Conservation (phyloP, 305 asterid genomes). For the Fraxinus ornus region DNA sequence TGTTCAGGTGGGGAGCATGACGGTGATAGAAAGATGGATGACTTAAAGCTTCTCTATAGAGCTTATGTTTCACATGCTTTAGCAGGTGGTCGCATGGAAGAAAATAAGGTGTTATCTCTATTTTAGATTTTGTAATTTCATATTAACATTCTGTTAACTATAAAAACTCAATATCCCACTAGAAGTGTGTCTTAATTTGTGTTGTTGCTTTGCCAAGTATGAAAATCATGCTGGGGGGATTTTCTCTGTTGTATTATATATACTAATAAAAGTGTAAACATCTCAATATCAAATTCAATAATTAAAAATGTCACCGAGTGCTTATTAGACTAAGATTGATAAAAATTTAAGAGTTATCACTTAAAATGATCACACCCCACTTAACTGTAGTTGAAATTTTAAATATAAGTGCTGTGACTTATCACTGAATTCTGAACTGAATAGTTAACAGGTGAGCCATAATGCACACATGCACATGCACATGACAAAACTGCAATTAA, state of each 20-base stretch:
- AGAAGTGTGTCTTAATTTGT: neutral
- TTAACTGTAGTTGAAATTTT: neutral
- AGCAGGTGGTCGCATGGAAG: constrained; percentile 82
- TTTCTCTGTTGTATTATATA: neutral
- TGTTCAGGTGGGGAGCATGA: constrained; percentile 81
- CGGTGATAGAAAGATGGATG: constrained; percentile 72
- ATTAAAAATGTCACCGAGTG: neutral
- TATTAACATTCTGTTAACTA: neutral
- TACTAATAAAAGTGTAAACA: neutral
- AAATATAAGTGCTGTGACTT: neutral
- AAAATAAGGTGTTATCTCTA: constrained; percentile 60
- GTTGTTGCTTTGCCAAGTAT: neutral
- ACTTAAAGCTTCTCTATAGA: constrained; percentile 78
- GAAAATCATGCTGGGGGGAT: neutral
- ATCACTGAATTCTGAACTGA: neutral
- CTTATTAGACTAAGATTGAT: neutral
- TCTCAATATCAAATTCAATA: neutral
- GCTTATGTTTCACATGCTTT: constrained; percentile 71
- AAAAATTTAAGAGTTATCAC: neutral
- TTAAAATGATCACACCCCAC: neutral
- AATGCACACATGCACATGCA: neutral
- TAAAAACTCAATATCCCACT: neutral
- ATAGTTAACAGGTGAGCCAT: neutral
- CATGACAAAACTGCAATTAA: neutral
- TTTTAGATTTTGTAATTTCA: neutral